These are phyloP conservation scores for Vitis hybrid DNA, from an alignment of 177 flowering plant genomes.

Conservation along the genomic window DNA sequence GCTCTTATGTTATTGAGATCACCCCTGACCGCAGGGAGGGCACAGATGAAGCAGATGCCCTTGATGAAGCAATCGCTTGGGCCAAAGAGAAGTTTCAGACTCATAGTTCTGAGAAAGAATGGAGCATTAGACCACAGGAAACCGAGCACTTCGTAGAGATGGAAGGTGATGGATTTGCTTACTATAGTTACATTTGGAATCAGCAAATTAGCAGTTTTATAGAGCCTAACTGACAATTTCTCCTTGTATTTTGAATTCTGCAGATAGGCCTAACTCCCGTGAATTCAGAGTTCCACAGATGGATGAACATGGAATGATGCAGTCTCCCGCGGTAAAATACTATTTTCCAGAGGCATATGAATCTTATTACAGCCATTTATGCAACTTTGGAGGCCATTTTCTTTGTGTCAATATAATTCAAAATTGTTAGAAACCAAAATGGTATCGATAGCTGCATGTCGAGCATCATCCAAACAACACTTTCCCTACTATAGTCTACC, in stretches of 20 bases:
- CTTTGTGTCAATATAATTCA: too few species aligned
- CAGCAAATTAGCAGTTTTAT: not conserved
- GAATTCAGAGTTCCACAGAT: slow-evolving; percentile 6
- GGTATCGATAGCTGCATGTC: too few species aligned
- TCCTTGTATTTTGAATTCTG: slow-evolving; percentile 7
- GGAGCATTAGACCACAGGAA: not conserved
- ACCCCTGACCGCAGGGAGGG: slow-evolving; percentile 39
- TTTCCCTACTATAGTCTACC: too few species aligned
- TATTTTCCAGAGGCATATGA: not conserved
- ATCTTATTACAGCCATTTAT: too few species aligned
- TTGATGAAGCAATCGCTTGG: slow-evolving; percentile 93
- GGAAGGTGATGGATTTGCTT: slow-evolving; percentile 19
- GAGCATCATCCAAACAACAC: too few species aligned
- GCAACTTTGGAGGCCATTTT: too few species aligned
- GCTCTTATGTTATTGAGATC: slow-evolving; percentile 77
- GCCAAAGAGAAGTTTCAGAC: slow-evolving; percentile 68
- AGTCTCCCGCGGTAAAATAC: slow-evolving; percentile 19
- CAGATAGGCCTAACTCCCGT: slow-evolving; percentile 15
- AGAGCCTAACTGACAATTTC: not conserved
- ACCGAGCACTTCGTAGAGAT: slow-evolving; percentile 11
- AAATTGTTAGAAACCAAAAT: too few species aligned
- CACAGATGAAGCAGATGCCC: slow-evolving; percentile 40
- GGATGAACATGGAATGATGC: slow-evolving; percentile 8
- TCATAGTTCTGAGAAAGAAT: slow-evolving; percentile 17
- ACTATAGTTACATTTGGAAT: not conserved